Evolutionary conservation across 768 basidiomycete genomes (phyloP).

Genomic region (Phylloporus arenicola): DNA sequence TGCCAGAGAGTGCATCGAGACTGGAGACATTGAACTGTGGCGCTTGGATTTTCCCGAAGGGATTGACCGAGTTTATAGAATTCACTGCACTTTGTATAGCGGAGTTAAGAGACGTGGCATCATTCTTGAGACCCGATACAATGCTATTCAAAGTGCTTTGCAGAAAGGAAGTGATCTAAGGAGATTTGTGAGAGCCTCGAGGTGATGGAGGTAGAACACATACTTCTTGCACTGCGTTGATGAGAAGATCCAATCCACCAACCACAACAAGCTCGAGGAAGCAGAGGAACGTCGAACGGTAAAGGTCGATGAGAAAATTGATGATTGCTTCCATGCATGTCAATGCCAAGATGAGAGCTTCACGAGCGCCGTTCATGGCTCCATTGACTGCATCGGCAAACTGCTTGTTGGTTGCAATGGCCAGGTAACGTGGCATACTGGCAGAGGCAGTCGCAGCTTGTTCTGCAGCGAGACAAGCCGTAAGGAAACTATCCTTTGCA

Average conservation of each 20-base stretch:
- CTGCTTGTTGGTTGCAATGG: slow-evolving; percentile 75
- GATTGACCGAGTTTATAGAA: slow-evolving; percentile 71
- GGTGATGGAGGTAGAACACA: slow-evolving; percentile 18
- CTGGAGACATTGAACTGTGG: slow-evolving; percentile 75
- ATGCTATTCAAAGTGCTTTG: slow-evolving; percentile 52
- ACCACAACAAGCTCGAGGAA: slow-evolving; percentile 86
- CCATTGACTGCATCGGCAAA: slow-evolving; percentile 76
- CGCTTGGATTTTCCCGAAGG: slow-evolving; percentile 59
- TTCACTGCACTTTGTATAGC: slow-evolving; percentile 59
- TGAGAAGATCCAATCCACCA: slow-evolving; percentile 74
- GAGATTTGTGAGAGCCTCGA: slow-evolving; percentile 7
- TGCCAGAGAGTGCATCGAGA: slow-evolving; percentile 66
- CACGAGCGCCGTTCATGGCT: slow-evolving; percentile 70
- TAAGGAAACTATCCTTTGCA: slow-evolving; percentile 70
- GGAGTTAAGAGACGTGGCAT: slow-evolving; percentile 62
- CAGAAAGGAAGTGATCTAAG: slow-evolving; percentile 68
- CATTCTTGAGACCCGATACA: slow-evolving; percentile 67
- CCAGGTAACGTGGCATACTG: slow-evolving; percentile 86
- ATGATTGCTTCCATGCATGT: slow-evolving; percentile 84
- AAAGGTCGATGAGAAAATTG: slow-evolving; percentile 88
- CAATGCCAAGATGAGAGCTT: slow-evolving; percentile 64
- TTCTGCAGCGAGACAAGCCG: no score
- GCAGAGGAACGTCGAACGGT: slow-evolving; percentile 90
- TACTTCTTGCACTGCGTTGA: slow-evolving; percentile 80
- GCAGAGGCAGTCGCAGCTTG: no score